phyloP scores from a whole-genome alignment of 1,139 yeast genomes.

The Wickerhamomyces sp. region DNA sequence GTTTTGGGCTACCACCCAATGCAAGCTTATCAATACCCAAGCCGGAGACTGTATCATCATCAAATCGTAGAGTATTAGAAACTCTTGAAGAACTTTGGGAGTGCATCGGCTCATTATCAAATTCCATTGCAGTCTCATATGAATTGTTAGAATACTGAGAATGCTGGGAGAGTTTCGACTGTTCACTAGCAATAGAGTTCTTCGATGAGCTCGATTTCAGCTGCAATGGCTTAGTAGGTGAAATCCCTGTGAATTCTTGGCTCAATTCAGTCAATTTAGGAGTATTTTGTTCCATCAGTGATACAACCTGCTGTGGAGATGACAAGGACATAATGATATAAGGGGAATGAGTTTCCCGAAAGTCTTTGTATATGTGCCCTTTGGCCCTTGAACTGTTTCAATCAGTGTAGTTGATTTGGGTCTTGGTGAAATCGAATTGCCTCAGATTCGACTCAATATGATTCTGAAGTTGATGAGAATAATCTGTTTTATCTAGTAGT shows the following conservation, averaged over 20 bases:
- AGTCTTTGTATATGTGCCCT: too few relatives aligned
- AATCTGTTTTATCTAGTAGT: too few relatives aligned
- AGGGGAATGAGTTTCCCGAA: too few relatives aligned
- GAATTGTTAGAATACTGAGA: conserved; percentile 12
- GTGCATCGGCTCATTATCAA: background rate
- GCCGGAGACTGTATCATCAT: background rate
- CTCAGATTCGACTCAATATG: too few relatives aligned
- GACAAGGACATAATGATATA: too few relatives aligned
- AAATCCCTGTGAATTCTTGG: conserved; percentile 11
- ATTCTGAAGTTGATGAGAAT: too few relatives aligned
- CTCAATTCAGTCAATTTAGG: background rate
- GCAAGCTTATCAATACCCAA: background rate
- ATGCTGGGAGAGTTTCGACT: conserved; percentile 5
- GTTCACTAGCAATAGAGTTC: conserved; percentile 9
- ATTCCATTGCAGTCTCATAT: conserved; percentile 19
- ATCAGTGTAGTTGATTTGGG: too few relatives aligned
- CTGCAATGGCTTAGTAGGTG: conserved; percentile 23
- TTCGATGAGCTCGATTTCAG: conserved; percentile 5
- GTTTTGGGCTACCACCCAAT: background rate
- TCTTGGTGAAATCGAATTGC: too few relatives aligned
- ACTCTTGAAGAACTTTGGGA: background rate
- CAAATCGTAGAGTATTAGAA: background rate
- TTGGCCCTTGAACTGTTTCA: too few relatives aligned
- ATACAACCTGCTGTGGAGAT: background rate
- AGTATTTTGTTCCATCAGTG: background rate